Base-by-base conservation (phyloP, 208 protist species). In the Trypanosoma theileri region DNA sequence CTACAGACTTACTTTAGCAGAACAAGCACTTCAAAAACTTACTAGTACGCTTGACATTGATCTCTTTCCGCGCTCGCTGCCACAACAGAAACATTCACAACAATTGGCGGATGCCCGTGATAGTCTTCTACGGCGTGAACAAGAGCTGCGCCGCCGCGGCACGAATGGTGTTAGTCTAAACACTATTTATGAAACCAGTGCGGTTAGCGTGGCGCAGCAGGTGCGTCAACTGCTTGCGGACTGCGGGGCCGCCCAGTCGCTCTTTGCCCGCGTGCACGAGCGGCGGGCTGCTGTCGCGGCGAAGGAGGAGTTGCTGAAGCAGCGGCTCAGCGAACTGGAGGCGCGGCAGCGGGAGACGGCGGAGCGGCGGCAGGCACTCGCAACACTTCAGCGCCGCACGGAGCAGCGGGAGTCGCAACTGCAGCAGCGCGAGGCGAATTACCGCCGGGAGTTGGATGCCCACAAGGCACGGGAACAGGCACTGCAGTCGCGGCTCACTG, bases 401-500 rank as follows among this genome's bases (percentile, higher is more conserved):
- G 71, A 26, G n/a, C 69, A 78, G 28, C 76, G 84, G 2, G 60
- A 68, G 7, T 59, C 54, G 28, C 40, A 56, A 52, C 55, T 91
- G 40, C 14, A 59, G 21, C 42, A 61, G 52, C 70, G 84, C 6
- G 80, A 93, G 75, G 73, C 59, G 41, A 68, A 56, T 21, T 81
- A 91, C 73, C 56, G 19, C 42, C 42, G 52, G 1, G 74, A 77
- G 8, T 61, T 88, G 24, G 71, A 78, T 59, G 80, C 80, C 57
- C 84, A 92, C 59, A 63, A 70, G 41, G 59, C 65, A 40, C 75
- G 75, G 50, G 84, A 95, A 69, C 66, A 77, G 67, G 14, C 4
- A 3, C 73, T 91, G 54, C 86, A 89, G 76, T 54, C 51, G 52
- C 66, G 69, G 44, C 81, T 93, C 26, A 63, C 55, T 21, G 85